Base-by-base conservation (phyloP, 192 early-diverging fungal species). In the Coemansia sp. region DNA sequence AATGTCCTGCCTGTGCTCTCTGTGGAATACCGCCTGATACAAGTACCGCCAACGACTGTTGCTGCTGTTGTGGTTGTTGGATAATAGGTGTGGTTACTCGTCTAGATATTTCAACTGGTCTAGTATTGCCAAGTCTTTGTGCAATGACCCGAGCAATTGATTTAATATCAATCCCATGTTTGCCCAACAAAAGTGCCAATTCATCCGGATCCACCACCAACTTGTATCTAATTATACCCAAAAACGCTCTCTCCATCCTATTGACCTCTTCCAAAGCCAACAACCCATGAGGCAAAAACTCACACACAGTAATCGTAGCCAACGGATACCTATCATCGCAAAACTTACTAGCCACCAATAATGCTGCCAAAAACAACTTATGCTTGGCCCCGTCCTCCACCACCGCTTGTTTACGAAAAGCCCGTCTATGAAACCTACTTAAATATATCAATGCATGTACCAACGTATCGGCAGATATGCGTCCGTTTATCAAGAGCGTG, bases 301-400 rank as follows among this genome's bases (percentile, higher is more conserved):
- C 74, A 32, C 79, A 76, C 50, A 82, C 73, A 3, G 66, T 66
- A 0, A 74, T 60, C 1, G 72, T 71, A 6, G 77, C 72, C 28
- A 80, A 56, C 8, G 77, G 77, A 50, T 70, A 74, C 50, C 77
- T 31, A 61, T 82, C 79, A 61, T 82, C 79, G 54, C 79, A 82
- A 25, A 76, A 82, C 61, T 82, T 82, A 48, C 73, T 82, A n/a
- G 79, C 79, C 1, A 82, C 79, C 30, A 82, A 60, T 17, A 82
- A 25, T 1, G 79, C 73, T 0, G 74, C 79, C 54, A 82, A 16
- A 57, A 82, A 82, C 52, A 76, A 29, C 61, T 76, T 76, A 61
- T 82, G 79, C 56, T 75, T 75, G 49, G 79, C 79, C 4, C 73
- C 73, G 34, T 82, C 73, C 61, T 76, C 73, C 5, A 76, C 64